Conservation (phyloP, 345 rosid genomes). For the Lepidium africanum region DNA sequence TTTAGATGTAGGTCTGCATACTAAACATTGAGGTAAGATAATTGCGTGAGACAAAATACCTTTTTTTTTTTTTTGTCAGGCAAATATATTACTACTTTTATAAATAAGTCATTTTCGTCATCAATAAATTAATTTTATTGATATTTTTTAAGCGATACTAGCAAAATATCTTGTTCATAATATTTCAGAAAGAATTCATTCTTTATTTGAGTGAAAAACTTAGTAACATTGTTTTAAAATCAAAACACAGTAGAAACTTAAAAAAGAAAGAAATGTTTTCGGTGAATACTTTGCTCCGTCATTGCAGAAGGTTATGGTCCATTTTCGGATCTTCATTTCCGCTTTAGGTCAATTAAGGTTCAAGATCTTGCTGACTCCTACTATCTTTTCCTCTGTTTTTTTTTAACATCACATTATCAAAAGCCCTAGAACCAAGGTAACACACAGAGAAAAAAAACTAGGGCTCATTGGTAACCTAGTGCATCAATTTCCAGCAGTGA, state of each 20-base stretch:
- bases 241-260: neutral
- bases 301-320: neutral
- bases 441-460: neutral
- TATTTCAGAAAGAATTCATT: too few relatives aligned
- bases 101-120: too few relatives aligned
- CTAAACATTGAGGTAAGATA: too few relatives aligned
- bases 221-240: neutral
- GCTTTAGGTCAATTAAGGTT: neutral
- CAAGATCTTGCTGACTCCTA: conserved; percentile 13
- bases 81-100: too few relatives aligned
- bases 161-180: too few relatives aligned
- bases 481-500: conserved; percentile 14
- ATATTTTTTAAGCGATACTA: too few relatives aligned
- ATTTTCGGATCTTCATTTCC: neutral
- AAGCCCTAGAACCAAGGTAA: neutral
- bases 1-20: too few relatives aligned
- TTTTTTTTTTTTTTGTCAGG: too few relatives aligned
- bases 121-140: too few relatives aligned
- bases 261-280: neutral
- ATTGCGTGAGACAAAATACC: too few relatives aligned
- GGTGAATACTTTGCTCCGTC: neutral
- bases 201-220: neutral
- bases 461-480: neutral
- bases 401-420: neutral
- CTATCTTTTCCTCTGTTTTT: conserved; percentile 12